Evolutionary conservation across 179 eudicot genomes (phyloP).

Genomic region (Silene noctiflora): DNA sequence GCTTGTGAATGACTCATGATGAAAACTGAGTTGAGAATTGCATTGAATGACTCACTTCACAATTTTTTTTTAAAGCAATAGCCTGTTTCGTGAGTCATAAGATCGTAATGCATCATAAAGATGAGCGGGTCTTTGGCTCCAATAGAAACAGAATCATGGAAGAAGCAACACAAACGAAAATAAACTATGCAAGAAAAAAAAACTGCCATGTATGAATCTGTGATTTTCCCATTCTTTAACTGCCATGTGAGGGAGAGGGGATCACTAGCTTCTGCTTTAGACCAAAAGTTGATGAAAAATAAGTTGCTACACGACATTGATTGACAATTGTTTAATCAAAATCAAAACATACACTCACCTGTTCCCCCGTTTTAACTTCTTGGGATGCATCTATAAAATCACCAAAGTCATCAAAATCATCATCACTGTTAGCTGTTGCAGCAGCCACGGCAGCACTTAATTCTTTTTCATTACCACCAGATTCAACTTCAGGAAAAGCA

Average conservation of each 20-base stretch:
- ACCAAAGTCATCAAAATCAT: slow-evolving; percentile 62
- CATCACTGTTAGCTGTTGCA: slow-evolving; percentile 23
- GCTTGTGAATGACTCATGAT: neutral
- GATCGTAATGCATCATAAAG: too few species aligned
- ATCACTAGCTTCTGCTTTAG: slow-evolving; percentile 17
- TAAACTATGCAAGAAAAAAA: neutral
- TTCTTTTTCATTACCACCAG: slow-evolving; percentile 24
- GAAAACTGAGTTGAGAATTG: neutral
- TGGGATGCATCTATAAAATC: slow-evolving; percentile 54
- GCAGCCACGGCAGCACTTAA: slow-evolving; percentile 7
- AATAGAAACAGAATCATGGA: too few species aligned
- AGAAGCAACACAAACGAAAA: neutral
- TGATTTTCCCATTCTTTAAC: slow-evolving; percentile 13
- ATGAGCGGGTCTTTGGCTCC: too few species aligned
- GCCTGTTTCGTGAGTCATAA: too few species aligned
- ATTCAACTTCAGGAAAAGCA: slow-evolving; percentile 26
- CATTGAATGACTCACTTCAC: neutral
- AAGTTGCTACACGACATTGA: slow-evolving; percentile 13
- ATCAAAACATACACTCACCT: slow-evolving; percentile 37
- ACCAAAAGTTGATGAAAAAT: slow-evolving; percentile 9
- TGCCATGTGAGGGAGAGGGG: slow-evolving; percentile 15
- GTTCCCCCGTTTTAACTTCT: slow-evolving; percentile 33
- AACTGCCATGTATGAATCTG: neutral
- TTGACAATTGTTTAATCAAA: neutral
- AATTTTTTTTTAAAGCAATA: too few species aligned